Percentiles rank a stretch among this genome's conserved stretches.
Evolutionary conservation across 1,139 yeast genomes (phyloP).

Genomic region (Wickerhamiella infanticola): DNA sequence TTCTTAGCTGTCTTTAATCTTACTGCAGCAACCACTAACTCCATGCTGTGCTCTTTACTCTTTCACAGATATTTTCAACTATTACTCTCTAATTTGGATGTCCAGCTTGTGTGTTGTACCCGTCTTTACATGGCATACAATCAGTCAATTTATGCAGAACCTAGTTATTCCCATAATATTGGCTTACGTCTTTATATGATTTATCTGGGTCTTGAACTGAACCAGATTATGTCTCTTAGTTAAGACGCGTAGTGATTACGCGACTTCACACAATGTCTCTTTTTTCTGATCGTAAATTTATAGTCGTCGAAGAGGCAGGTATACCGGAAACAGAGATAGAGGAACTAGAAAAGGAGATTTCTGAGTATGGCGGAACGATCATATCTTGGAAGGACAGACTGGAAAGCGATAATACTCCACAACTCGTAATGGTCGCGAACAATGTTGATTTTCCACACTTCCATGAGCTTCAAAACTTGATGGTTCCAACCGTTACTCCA

Average conservation of each 20-base stretch:
- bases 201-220: too few species aligned
- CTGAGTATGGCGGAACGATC: slow-evolving; percentile 13
- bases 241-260: not conserved
- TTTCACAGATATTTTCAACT: too few species aligned
- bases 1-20: too few species aligned
- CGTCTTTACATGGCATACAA: too few species aligned
- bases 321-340: slow-evolving; percentile 3
- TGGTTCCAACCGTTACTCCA: slow-evolving; percentile 57
- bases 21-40: too few species aligned
- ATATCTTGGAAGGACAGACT: slow-evolving; percentile 15
- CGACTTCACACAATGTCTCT: not conserved
- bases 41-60: too few species aligned
- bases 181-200: too few species aligned
- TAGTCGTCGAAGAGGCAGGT: slow-evolving; percentile 6
- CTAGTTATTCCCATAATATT: too few species aligned
- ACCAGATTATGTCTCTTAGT: too few species aligned
- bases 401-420: slow-evolving; percentile 23
- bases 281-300: slow-evolving; percentile 14
- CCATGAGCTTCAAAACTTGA: slow-evolving; percentile 31
- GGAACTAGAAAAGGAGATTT: slow-evolving; percentile 8
- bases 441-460: slow-evolving; percentile 42
- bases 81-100: too few species aligned
- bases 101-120: too few species aligned
- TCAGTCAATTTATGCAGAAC: too few species aligned
- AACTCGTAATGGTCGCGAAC: slow-evolving; percentile 34